A percentile compares a stretch with the other conserved stretches of the same genome.
Evolutionary conservation across 2,329 filamentous ascomycete species (phyloP).

Genomic region (Fusarium sp.): DNA sequence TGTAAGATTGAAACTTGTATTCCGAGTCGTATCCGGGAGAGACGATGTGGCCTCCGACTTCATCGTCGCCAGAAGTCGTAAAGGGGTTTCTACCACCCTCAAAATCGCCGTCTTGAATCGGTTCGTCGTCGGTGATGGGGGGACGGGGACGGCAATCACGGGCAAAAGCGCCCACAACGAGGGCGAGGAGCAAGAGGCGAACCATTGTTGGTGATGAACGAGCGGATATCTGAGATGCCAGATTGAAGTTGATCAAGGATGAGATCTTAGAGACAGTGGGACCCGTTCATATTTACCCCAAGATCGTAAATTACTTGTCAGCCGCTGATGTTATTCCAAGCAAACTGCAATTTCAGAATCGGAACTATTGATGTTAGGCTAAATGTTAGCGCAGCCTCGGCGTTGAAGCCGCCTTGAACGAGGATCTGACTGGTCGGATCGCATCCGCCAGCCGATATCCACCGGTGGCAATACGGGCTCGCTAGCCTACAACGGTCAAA

Average conservation of each 20-base stretch:
- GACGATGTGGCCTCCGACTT: conserved; percentile 1
- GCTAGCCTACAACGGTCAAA: background rate
- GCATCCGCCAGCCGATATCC: background rate
- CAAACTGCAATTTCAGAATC: background rate
- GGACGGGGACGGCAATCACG: background rate
- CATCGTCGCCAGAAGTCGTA: background rate
- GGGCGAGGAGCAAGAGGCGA: background rate
- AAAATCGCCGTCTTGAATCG: conserved; percentile 4
- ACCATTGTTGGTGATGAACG: background rate
- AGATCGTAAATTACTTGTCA: background rate
- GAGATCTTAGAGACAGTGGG: background rate
- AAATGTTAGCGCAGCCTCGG: background rate
- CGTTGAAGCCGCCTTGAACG: background rate
- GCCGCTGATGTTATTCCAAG: background rate
- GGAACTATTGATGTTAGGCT: background rate
- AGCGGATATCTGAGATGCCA: background rate
- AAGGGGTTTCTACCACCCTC: conserved; percentile 2
- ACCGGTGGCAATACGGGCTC: background rate
- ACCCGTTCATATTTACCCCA: background rate
- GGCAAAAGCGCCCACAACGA: background rate
- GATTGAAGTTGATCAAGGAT: background rate
- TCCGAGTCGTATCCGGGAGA: conserved; percentile 6
- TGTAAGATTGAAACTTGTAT: conserved; percentile 4
- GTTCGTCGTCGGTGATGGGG: background rate
- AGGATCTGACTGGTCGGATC: background rate